Conservation (phyloP, 352 stramenopile genomes). For the Blastocystis sp. region DNA sequence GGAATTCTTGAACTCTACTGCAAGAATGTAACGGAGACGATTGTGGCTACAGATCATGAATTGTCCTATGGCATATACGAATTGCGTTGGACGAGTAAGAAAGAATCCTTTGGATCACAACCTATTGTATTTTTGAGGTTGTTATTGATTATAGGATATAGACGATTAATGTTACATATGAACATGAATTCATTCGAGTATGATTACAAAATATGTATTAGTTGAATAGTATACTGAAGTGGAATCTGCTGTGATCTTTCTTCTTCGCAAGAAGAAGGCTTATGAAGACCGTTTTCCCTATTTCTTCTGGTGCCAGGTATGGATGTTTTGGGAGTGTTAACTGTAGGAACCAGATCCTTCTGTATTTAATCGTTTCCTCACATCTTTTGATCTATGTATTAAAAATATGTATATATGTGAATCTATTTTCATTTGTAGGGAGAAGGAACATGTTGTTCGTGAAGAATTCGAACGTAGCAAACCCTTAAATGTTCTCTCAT, state of each 20-base stretch:
- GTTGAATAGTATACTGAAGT: slow-evolving; percentile 29
- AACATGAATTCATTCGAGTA: slow-evolving; percentile 48
- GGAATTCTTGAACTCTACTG: slow-evolving; percentile 20
- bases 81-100: slow-evolving; percentile 9
- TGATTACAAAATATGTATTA: neutral
- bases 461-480: neutral
- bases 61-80: slow-evolving; percentile 19
- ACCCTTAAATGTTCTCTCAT: neutral
- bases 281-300: slow-evolving; percentile 14
- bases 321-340: neutral
- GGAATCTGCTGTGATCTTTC: neutral
- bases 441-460: slow-evolving; percentile 3
- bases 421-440: neutral
- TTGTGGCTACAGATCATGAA: neutral
- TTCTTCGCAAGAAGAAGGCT: slow-evolving; percentile 23
- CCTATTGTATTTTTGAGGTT: neutral
- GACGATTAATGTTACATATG: neutral
- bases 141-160: neutral
- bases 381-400: slow-evolving; percentile 8
- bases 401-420: neutral
- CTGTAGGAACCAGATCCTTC: neutral
- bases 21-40: slow-evolving; percentile 29
- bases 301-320: slow-evolving; percentile 63
- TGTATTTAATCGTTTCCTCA: neutral
- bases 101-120: neutral